These are phyloP conservation scores for Gynochthodes officinalis DNA, from an alignment of 257 asterid genomes.

Conservation along the genomic window DNA sequence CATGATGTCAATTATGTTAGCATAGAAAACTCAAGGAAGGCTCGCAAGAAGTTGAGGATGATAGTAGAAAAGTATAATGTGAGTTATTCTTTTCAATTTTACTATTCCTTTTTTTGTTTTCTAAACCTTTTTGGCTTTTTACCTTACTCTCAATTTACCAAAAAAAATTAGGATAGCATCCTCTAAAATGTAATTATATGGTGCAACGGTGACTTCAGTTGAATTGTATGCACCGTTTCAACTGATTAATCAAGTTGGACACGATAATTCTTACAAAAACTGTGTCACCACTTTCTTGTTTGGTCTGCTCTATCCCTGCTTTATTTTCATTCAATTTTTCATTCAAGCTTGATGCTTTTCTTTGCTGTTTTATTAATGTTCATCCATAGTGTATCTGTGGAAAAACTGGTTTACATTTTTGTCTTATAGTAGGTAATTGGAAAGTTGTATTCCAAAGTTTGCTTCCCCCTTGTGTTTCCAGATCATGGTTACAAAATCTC, in stretches of 20 bases:
- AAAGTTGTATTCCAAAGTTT: not conserved
- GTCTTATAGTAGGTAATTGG: not conserved
- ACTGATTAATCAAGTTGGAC: not conserved
- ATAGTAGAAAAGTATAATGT: constrained; percentile 75
- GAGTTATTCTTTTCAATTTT: constrained; percentile 25
- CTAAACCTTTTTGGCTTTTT: not conserved
- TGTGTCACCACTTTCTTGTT: not conserved
- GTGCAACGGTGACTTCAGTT: not conserved
- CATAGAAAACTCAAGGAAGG: constrained; percentile 61
- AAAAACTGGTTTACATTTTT: not conserved
- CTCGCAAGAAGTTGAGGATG: constrained; percentile 72
- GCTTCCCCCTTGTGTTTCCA: not conserved
- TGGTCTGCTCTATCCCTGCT: not conserved
- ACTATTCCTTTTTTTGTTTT: not conserved
- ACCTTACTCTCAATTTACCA: not conserved
- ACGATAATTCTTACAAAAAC: not conserved
- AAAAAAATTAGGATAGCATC: not conserved
- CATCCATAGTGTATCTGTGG: not conserved
- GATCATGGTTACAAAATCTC: not conserved
- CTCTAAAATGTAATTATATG: not conserved
- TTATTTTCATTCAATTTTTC: not conserved
- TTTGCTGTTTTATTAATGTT: not conserved
- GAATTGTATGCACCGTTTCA: not conserved
- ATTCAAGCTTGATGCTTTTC: not conserved
- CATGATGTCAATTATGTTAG: constrained; percentile 47